These are phyloP conservation scores for Phytopythium ostracodes DNA, from an alignment of 352 stramenopile genomes.

Conservation along the genomic window DNA sequence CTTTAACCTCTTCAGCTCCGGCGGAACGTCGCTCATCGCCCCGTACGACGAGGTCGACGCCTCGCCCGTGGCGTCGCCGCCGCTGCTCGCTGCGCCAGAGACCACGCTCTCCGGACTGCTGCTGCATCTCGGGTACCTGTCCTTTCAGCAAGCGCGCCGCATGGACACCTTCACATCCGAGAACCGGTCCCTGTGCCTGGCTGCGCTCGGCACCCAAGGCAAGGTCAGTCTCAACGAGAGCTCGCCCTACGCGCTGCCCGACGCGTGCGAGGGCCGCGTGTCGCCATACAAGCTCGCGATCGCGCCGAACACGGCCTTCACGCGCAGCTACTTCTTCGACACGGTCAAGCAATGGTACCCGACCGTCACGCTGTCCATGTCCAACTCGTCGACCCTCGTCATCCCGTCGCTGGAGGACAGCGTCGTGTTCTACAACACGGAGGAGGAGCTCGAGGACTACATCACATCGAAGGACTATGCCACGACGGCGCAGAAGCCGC, in stretches of 20 bases:
- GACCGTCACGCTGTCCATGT: conserved; percentile 14
- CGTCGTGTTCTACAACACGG: conserved; percentile 51
- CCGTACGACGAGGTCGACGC: conserved; percentile 8
- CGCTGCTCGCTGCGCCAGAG: conserved; percentile 39
- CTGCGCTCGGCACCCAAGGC: background rate
- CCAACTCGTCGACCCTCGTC: conserved; percentile 10
- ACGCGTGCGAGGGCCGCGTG: conserved; percentile 26
- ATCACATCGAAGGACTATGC: conserved; percentile 40
- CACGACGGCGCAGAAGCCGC: conserved; percentile 27
- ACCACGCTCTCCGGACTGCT: conserved; percentile 56
- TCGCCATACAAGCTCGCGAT: conserved; percentile 52
- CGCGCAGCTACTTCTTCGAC: conserved; percentile 61
- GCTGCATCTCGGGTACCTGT: conserved; percentile 37
- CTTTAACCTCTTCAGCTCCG: conserved; percentile 41
- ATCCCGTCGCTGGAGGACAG: conserved; percentile 57
- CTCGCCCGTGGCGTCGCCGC: conserved; percentile 8
- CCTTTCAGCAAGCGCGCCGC: conserved; percentile 30
- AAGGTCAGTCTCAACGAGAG: conserved; percentile 23
- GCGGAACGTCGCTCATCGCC: conserved; percentile 29
- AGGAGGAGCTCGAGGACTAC: conserved; percentile 39
- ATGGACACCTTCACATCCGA: conserved; percentile 29
- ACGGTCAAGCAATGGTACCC: conserved; percentile 54
- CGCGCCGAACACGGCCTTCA: conserved; percentile 49
- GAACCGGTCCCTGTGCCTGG: conserved; percentile 19
- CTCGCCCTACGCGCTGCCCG: conserved; percentile 19